Evolutionary conservation across 2,329 filamentous ascomycete species (phyloP).

Genomic region (Aspergillus sp.): DNA sequence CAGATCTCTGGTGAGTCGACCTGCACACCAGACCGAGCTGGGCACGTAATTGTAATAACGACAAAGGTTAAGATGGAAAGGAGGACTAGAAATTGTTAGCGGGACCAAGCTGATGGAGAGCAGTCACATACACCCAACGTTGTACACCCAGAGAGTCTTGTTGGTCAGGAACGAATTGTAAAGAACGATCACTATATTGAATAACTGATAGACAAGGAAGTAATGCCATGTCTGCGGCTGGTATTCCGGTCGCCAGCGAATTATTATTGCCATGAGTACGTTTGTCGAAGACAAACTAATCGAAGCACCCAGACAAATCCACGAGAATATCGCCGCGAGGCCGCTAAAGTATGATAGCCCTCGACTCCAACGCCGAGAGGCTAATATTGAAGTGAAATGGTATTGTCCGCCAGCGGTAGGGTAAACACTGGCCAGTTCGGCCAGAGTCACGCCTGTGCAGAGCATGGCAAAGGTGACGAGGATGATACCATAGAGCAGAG

Average conservation of each 20-base stretch:
- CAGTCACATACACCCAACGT: conserved; percentile 19
- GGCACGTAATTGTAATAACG: conserved; percentile 23
- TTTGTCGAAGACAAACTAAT: conserved; percentile 19
- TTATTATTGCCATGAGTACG: conserved; percentile 23
- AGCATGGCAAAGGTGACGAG: conserved; percentile 21
- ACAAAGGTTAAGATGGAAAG: conserved; percentile 23
- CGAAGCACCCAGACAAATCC: conserved; percentile 23
- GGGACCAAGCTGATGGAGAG: neutral
- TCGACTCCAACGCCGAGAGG: conserved; percentile 24
- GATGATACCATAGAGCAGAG: conserved; percentile 24
- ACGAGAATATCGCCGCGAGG: conserved; percentile 22
- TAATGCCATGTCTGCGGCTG: conserved; percentile 21
- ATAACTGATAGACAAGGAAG: conserved; percentile 23
- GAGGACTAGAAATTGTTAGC: conserved; percentile 14
- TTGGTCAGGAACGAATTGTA: conserved; percentile 23
- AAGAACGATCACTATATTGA: conserved; percentile 16
- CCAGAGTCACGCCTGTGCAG: conserved; percentile 4
- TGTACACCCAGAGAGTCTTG: conserved; percentile 25
- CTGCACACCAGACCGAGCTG: conserved; percentile 14
- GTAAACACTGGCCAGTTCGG: conserved; percentile 2
- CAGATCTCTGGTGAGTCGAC: conserved; percentile 19
- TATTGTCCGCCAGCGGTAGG: conserved; percentile 6
- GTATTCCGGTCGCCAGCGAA: conserved; percentile 23
- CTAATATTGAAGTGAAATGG: conserved; percentile 4
- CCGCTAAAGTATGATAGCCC: conserved; percentile 23